Conservation (phyloP, 345 rosid species). For the Camelina sativa region DNA sequence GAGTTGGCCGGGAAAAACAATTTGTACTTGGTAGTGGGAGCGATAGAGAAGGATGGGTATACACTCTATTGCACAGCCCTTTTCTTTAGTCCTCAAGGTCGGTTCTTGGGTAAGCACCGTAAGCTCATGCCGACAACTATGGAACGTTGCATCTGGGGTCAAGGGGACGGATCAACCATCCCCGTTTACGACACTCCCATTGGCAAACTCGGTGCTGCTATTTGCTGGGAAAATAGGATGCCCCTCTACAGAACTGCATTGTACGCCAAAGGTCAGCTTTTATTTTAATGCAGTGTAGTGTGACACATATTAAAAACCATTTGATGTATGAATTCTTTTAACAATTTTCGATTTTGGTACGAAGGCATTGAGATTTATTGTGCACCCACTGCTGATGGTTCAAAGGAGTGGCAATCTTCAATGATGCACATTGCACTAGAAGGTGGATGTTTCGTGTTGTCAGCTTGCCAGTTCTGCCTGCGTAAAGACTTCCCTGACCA, state of each 20-base stretch:
- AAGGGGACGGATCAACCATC: constrained; percentile 92
- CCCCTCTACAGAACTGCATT: constrained; percentile 86
- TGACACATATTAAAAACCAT: background rate
- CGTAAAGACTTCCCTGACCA: constrained; percentile 85
- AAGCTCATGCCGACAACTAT: constrained; percentile 89
- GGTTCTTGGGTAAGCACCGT: constrained; percentile 84
- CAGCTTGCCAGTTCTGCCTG: constrained; percentile 78
- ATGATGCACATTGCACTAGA: constrained; percentile 85
- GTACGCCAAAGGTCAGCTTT: constrained; percentile 70
- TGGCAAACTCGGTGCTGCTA: constrained; percentile 89
- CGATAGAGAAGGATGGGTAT: constrained; percentile 89
- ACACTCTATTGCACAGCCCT: constrained; percentile 83
- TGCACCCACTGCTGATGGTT: constrained; percentile 88
- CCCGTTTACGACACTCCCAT: constrained; percentile 78
- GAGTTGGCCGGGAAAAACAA: constrained; percentile 72
- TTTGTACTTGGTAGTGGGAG: constrained; percentile 83
- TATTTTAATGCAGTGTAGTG: background rate
- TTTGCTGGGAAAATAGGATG: constrained; percentile 95
- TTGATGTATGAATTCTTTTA: background rate
- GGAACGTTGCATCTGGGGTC: constrained; percentile 94
- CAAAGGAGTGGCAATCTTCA: constrained; percentile 75
- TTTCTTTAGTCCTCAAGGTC: constrained; percentile 81
- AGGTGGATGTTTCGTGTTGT: constrained; percentile 88
- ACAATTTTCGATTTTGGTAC: background rate
- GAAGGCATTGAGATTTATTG: constrained; percentile 83